Evolutionary conservation across 225 moss, liverwort and hornwort species (phyloP), one percentile per base, ranked within the genome.

Genomic region (Sphagnum contortum): DNA sequence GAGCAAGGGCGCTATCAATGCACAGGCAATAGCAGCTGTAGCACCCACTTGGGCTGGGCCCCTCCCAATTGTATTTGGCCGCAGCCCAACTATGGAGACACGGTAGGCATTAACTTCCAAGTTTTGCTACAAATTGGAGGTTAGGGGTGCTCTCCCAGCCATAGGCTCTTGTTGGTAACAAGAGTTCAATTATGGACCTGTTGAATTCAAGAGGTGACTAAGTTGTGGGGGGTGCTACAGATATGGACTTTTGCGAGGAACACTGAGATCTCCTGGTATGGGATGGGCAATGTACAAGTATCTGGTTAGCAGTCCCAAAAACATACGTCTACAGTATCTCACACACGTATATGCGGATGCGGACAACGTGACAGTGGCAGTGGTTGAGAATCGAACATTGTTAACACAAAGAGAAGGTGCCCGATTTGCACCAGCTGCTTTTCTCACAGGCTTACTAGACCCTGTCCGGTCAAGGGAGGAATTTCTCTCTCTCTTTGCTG

Each of bases 261-360:
- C 92, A 9, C 50, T 95, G 12, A 77, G 92, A 50, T 89, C 92
- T 44, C 74, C 81, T 49, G 90, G 88, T 65, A 70, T 95, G n/a
- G 95, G 95, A 51, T 92, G 92, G 92, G 92, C 95, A 9, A 80
- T 88, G 78, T 95, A 95, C 75, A 95, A 92, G 76, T 95, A 95
- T 55, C 5, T 95, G 13, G 88, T 95, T 64, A 90, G 92, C 80
- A 92, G 88, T 72, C 82, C 86, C 12, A 76, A 88, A 60, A 95
- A 92, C 74, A 91, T 95, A 13, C 83, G 81, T 9, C 63, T 91
- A 65, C 92, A 92, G 57, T 95, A 92, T 49, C 78, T 95, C 0
- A 95, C 88, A 0, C 92, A 95, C 67, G 95, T 95, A 2, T 95
- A 95, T 63, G 80, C 92, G 4, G 88, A 95, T 44, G 88, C 80